phyloP scores from a whole-genome alignment of 768 basidiomycete species.

The Gyrodon lividus region DNA sequence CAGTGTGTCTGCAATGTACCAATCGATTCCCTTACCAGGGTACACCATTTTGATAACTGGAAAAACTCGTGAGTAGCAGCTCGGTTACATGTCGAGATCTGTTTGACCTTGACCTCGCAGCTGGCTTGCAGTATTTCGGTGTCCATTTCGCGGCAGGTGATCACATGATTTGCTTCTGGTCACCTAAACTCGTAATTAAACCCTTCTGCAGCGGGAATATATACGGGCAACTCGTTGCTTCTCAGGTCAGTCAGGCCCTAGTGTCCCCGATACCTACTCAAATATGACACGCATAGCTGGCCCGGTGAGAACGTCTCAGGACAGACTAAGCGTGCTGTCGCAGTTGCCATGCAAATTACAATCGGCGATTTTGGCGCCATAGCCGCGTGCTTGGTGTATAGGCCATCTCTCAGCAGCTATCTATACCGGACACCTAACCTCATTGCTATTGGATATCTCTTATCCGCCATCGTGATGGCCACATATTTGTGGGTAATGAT shows the following conservation, averaged over 20 bases:
- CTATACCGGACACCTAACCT: slow-evolving; percentile 55
- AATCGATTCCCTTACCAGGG: slow-evolving; percentile 32
- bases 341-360: slow-evolving; percentile 62
- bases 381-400: slow-evolving; percentile 54
- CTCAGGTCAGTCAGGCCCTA: slow-evolving; percentile 39
- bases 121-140: slow-evolving; percentile 56
- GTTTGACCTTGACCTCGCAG: slow-evolving; percentile 20
- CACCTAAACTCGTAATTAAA: not conserved
- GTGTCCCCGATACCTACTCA: not conserved
- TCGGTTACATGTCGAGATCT: not conserved
- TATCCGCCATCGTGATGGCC: slow-evolving; percentile 45
- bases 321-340: slow-evolving; percentile 64
- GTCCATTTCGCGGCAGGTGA: slow-evolving; percentile 48
- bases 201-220: slow-evolving; percentile 42
- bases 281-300: slow-evolving; percentile 36
- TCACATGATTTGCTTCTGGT: not conserved
- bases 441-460: slow-evolving; percentile 58
- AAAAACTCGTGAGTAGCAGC: slow-evolving; percentile 37
- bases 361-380: slow-evolving; percentile 62
- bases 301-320: slow-evolving; percentile 67
- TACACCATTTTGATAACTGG: slow-evolving; percentile 56
- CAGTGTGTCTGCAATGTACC: not conserved
- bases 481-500: slow-evolving; percentile 48
- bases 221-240: slow-evolving; percentile 56
- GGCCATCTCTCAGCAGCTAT: slow-evolving; percentile 46